Evolutionary conservation across 169 alveolate species (phyloP).

Genomic region (Pseudocohnilembus persalinus): DNA sequence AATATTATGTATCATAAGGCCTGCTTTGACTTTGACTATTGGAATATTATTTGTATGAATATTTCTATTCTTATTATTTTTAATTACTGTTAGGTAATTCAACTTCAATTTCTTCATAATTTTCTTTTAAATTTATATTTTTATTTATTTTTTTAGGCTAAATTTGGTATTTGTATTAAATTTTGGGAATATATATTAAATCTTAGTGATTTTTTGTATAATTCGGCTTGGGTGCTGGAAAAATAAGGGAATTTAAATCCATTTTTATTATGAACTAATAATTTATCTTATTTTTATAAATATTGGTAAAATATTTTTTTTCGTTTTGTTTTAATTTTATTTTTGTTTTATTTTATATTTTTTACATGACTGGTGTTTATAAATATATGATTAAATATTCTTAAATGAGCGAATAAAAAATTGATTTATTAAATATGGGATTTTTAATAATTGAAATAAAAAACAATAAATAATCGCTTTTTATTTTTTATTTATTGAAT

Average conservation of each 20-base stretch:
- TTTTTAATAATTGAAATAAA: no score
- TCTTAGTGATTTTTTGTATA: background rate
- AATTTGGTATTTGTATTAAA: background rate
- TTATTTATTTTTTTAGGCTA: background rate
- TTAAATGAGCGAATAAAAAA: background rate
- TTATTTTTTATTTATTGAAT: no score
- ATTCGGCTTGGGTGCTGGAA: background rate
- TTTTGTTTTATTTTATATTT: background rate
- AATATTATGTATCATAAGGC: no score
- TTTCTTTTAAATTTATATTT: background rate
- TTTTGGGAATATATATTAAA: background rate
- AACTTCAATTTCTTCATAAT: background rate
- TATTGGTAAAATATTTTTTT: no score
- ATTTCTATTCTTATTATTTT: no score
- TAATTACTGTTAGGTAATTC: no score
- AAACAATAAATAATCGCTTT: no score
- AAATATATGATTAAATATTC: background rate
- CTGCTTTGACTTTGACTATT: no score
- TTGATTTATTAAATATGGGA: no score
- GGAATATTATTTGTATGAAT: no score
- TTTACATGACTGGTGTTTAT: background rate
- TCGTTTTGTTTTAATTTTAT: no score
- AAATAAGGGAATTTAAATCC: background rate
- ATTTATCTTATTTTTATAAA: no score
- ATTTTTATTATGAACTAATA: background rate